A percentile compares a stretch with the other conserved stretches of the same genome.
Conservation (phyloP, 768 basidiomycete genomes). For the Pisolithus microcarpus region DNA sequence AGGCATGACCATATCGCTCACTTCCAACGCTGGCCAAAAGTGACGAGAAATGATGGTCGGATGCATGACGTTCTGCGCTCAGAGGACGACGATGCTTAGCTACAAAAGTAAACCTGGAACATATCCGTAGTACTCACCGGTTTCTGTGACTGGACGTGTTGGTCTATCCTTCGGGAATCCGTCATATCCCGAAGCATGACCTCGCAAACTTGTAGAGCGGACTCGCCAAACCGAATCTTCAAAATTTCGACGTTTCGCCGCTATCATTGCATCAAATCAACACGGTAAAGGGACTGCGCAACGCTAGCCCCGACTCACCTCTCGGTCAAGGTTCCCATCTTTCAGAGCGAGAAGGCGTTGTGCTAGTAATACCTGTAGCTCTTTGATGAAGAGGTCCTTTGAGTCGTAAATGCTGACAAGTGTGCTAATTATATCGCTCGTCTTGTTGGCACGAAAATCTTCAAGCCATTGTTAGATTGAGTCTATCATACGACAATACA, state of each 20-base stretch:
- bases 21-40: constrained; percentile 88
- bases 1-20: constrained; percentile 69
- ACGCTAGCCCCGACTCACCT: constrained; percentile 30
- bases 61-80: constrained; percentile 59
- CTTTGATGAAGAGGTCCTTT: constrained; percentile 92
- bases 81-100: not conserved
- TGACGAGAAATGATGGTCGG: constrained; percentile 88
- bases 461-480: constrained; percentile 2
- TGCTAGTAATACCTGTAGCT: constrained; percentile 86
- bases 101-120: constrained; percentile 3
- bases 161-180: constrained; percentile 85
- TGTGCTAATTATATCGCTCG: constrained; percentile 91
- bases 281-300: not conserved
- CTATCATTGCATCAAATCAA: constrained; percentile 32
- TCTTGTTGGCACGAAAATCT: constrained; percentile 90
- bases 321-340: constrained; percentile 71
- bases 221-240: constrained; percentile 93
- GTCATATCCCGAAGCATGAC: constrained; percentile 98
- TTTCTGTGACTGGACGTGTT: constrained; percentile 74
- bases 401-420: constrained; percentile 97
- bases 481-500: not conserved
- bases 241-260: constrained; percentile 88
- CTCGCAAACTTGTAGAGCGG: constrained; percentile 89
- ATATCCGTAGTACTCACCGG: constrained; percentile 36
- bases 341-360: constrained; percentile 75